Evolutionary conservation across 257 asterid genomes (phyloP).

Genomic region (Paraleonurus japonicus): DNA sequence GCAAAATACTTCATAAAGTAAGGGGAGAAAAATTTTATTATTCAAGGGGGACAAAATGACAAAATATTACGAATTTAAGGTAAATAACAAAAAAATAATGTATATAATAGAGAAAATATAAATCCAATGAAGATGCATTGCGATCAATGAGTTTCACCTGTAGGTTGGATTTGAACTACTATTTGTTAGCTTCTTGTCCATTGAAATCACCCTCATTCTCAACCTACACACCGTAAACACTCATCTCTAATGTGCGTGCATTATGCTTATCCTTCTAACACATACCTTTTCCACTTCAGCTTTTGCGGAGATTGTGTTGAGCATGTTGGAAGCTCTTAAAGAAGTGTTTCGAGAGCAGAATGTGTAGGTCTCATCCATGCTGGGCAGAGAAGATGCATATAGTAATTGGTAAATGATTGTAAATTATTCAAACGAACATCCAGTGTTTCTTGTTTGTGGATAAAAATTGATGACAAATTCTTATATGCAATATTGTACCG

Average conservation of each 20-base stretch:
- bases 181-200: neutral
- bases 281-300: slow-evolving; percentile 45
- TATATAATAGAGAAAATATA: no score
- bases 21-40: no score
- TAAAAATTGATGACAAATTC: no score
- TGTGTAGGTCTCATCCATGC: slow-evolving; percentile 28
- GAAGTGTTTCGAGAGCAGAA: slow-evolving; percentile 40
- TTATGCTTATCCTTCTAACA: neutral
- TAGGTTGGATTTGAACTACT: slow-evolving; percentile 47
- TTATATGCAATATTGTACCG: no score
- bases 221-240: neutral
- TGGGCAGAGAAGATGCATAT: neutral
- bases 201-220: neutral
- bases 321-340: slow-evolving; percentile 64
- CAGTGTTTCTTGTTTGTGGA: neutral
- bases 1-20: no score
- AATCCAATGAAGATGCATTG: slow-evolving; percentile 83
- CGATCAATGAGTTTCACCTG: slow-evolving; percentile 26
- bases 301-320: slow-evolving; percentile 83
- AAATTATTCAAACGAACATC: neutral
- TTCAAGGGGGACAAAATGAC: no score
- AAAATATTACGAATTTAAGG: no score
- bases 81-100: no score
- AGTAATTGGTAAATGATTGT: slow-evolving; percentile 15
- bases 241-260: neutral